phyloP scores from a whole-genome alignment of 2,329 filamentous ascomycete species.

The Colletotrichum agaves region DNA sequence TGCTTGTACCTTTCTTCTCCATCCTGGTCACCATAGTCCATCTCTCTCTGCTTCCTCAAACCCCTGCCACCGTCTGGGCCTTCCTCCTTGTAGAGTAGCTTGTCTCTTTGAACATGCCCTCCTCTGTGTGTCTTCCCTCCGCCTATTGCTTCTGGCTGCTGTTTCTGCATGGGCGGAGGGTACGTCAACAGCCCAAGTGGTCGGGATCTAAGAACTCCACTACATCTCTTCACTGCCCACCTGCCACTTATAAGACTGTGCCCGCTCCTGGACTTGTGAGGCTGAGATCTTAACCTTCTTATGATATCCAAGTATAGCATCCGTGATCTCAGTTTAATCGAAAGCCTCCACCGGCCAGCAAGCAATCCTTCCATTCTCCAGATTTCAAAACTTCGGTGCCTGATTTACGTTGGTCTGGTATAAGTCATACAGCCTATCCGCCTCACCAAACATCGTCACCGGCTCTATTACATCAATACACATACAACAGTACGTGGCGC shows the following conservation, averaged over 20 bases:
- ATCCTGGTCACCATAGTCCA: conserved; percentile 30
- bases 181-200: conserved; percentile 27
- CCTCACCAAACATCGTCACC: conserved; percentile 30
- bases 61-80: conserved; percentile 34
- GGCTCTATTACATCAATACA: conserved; percentile 25
- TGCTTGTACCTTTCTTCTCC: conserved; percentile 31
- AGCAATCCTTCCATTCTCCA: conserved; percentile 37
- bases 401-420: conserved; percentile 32
- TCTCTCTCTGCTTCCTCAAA: conserved; percentile 25
- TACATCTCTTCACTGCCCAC: conserved; percentile 36
- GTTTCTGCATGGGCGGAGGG: conserved; percentile 8
- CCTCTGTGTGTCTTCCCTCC: conserved; percentile 26
- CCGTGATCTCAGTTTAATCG: conserved; percentile 35
- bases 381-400: conserved; percentile 27
- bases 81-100: conserved; percentile 36
- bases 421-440: conserved; percentile 30
- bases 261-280: conserved; percentile 38
- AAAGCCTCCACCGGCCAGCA: conserved; percentile 33
- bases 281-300: conserved; percentile 40
- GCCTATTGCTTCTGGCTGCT: conserved; percentile 3
- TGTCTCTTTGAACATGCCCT: conserved; percentile 31
- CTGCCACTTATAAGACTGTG: conserved; percentile 39
- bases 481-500: conserved; percentile 16
- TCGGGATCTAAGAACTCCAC: conserved; percentile 36
- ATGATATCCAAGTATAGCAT: conserved; percentile 40